Conservation (phyloP, 345 rosid genomes). For the Eucalyptus regnans region DNA sequence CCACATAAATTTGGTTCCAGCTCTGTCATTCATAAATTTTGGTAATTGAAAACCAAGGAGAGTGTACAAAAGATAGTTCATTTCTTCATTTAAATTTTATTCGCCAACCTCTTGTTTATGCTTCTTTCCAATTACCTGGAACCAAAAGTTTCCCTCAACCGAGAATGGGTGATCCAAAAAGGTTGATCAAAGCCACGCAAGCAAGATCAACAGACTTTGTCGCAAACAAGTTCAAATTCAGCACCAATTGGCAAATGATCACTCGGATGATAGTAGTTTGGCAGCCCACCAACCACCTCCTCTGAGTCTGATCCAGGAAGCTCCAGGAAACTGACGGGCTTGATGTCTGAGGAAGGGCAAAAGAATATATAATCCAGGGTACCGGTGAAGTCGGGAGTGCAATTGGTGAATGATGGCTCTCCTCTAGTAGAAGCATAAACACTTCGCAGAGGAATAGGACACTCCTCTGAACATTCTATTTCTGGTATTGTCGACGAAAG, state of each 20-base stretch:
- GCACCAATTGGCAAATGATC: conserved; percentile 94
- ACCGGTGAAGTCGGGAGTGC: conserved; percentile 70
- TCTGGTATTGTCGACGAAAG: conserved; percentile 3
- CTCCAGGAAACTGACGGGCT: conserved; percentile 52
- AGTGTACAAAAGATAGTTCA: background rate
- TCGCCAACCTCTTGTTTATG: background rate
- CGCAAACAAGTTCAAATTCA: conserved; percentile 41
- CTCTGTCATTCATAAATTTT: background rate
- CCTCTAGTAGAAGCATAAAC: conserved; percentile 56
- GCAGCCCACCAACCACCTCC: conserved; percentile 57
- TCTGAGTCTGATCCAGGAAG: conserved; percentile 48
- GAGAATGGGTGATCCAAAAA: background rate
- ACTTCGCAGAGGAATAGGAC: conserved; percentile 55
- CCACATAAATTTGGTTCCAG: background rate
- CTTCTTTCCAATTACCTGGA: background rate
- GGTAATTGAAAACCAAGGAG: background rate
- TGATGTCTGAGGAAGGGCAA: conserved; percentile 44
- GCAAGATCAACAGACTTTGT: background rate
- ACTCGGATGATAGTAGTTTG: conserved; percentile 80
- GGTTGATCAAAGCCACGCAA: background rate
- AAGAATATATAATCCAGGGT: conserved; percentile 85
- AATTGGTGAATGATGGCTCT: conserved; percentile 85
- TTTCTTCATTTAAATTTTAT: background rate
- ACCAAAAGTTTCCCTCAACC: background rate
- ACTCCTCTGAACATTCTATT: conserved; percentile 26